A percentile compares a stretch with the other conserved stretches of the same genome.
These are phyloP conservation scores for Verticillium dahliae DNA, from an alignment of 2,329 filamentous ascomycete species.

Conservation along the genomic window DNA sequence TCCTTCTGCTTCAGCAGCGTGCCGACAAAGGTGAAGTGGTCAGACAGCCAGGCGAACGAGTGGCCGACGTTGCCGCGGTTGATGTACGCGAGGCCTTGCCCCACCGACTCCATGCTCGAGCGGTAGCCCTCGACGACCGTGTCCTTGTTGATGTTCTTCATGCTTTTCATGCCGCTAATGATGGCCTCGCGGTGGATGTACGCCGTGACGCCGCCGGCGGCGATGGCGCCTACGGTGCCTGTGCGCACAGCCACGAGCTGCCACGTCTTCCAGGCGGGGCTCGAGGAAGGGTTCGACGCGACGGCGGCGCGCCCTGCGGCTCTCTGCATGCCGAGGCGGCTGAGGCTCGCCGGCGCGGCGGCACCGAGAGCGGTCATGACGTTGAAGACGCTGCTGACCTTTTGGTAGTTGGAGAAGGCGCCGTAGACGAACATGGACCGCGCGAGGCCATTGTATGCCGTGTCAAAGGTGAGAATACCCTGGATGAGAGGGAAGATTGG, in stretches of 20 bases:
- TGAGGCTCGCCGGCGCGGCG: conserved; percentile 37
- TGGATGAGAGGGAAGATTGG: conserved; percentile 76
- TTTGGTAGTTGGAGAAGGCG: conserved; percentile 53
- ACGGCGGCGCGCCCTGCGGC: conserved; percentile 17
- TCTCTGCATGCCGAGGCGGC: conserved; percentile 28
- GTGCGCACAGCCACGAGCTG: conserved; percentile 68
- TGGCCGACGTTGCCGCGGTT: conserved; percentile 54
- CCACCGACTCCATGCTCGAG: conserved; percentile 39
- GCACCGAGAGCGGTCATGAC: conserved; percentile 48
- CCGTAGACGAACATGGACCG: conserved; percentile 55
- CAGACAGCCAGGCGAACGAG: conserved; percentile 71
- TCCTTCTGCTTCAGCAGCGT: conserved; percentile 70
- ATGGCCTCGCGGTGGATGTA: conserved; percentile 73
- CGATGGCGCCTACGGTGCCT: conserved; percentile 74
- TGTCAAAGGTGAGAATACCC: conserved; percentile 77
- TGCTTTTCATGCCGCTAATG: conserved; percentile 34
- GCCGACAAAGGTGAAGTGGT: conserved; percentile 81
- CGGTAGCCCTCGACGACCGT: conserved; percentile 42
- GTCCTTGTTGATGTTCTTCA: conserved; percentile 40
- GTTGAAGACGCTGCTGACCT: conserved; percentile 49
- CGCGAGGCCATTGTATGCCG: conserved; percentile 66
- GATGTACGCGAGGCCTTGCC: conserved; percentile 49
- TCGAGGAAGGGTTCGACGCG: conserved; percentile 16
- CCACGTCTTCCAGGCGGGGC: conserved; percentile 45
- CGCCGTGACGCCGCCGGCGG: conserved; percentile 72